Evolutionary conservation across 1,284 basidiomycete species (phyloP).

Genomic region (Boletus sp.): DNA sequence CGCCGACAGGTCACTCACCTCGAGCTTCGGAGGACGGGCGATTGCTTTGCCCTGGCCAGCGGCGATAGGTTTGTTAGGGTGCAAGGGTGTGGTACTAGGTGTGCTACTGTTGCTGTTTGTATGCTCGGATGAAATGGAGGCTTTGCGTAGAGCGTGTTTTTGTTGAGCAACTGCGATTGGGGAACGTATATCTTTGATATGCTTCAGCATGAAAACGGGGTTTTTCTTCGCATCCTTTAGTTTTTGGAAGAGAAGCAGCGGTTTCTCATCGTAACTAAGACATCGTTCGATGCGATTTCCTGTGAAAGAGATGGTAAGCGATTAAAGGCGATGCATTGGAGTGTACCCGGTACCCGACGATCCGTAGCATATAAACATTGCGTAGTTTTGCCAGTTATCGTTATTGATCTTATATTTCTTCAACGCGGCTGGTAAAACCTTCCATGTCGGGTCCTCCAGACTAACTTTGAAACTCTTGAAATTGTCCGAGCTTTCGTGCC

Average conservation of each 20-base stretch:
- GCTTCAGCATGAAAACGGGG: constrained; percentile 97
- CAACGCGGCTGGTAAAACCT: constrained; percentile 93
- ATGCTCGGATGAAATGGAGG: constrained; percentile 40
- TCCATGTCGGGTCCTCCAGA: constrained; percentile 96
- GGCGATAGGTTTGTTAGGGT: constrained; percentile 24
- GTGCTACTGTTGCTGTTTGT: constrained; percentile 17
- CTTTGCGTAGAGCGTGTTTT: constrained; percentile 84
- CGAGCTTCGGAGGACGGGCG: constrained; percentile 58
- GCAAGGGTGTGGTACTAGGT: constrained; percentile 20
- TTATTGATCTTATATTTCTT: constrained; percentile 99
- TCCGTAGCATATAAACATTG: constrained; percentile 98
- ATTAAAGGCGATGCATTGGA: not conserved
- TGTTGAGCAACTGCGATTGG: constrained; percentile 93
- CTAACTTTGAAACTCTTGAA: constrained; percentile 87
- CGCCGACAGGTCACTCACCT: constrained; percentile 52
- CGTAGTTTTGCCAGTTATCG: constrained; percentile 98
- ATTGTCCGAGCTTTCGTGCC: constrained; percentile 71
- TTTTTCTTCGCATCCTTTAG: constrained; percentile 97
- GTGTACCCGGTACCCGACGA: constrained; percentile 61
- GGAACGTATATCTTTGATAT: constrained; percentile 96
- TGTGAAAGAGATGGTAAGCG: constrained; percentile 25
- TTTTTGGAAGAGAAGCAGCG: constrained; percentile 92
- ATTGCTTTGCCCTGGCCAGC: constrained; percentile 30
- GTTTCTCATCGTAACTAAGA: constrained; percentile 97
- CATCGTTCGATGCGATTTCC: constrained; percentile 87